Evolutionary conservation across 1,284 basidiomycete species (phyloP).

Genomic region (Rhodotorula sp.): DNA sequence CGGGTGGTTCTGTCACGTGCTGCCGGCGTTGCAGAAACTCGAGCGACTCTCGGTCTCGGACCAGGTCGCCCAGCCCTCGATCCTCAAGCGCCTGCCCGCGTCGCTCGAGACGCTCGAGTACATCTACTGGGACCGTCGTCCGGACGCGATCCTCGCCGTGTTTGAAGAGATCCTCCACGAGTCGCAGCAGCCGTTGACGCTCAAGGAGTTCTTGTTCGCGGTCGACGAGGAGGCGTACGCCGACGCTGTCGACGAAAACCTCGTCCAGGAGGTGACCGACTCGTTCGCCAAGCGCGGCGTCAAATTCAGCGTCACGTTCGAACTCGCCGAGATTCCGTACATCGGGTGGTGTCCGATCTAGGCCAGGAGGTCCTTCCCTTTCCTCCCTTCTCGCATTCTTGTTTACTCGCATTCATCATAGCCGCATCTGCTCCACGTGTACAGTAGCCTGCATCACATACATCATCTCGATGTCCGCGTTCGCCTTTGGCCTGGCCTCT

Average conservation of each 20-base stretch:
- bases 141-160: neutral
- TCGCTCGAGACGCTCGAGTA: constrained; percentile 2
- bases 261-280: neutral
- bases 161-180: constrained; percentile 1
- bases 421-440: neutral
- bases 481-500: too few species aligned
- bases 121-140: constrained; percentile 1
- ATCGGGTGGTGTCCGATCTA: neutral
- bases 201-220: neutral
- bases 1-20: neutral
- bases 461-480: neutral
- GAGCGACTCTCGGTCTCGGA: constrained; percentile 4
- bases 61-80: constrained; percentile 3
- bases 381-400: neutral
- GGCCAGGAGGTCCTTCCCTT: neutral
- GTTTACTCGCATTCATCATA: neutral
- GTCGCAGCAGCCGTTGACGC: neutral
- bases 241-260: neutral
- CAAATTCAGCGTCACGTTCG: neutral
- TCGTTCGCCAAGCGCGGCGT: constrained; percentile 1
- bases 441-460: neutral
- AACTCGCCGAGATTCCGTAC: neutral
- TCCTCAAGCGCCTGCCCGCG: neutral
- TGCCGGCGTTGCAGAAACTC: neutral
- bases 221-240: constrained; percentile 15